Conservation (phyloP, 2,329 filamentous ascomycete genomes). For the Ceratocystis cacaofunesta region DNA sequence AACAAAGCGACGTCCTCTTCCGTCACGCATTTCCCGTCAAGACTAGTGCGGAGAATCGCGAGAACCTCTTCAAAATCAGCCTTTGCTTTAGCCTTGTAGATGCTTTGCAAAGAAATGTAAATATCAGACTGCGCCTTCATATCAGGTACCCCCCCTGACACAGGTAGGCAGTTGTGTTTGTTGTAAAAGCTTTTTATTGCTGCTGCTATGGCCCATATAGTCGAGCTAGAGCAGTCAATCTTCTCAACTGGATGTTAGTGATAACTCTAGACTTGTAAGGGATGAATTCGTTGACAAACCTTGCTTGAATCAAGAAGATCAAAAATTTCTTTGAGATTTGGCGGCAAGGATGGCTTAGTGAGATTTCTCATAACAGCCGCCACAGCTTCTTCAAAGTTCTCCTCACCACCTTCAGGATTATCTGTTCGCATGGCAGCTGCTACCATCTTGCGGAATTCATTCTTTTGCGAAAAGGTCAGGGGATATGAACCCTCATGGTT, state of each 20-base stretch:
- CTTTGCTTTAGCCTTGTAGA: slow-evolving; percentile 82
- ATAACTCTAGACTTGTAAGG: background rate
- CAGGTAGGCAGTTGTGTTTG: slow-evolving; percentile 57
- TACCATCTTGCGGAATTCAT: slow-evolving; percentile 60
- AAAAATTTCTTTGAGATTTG: slow-evolving; percentile 64
- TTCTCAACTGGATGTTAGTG: background rate
- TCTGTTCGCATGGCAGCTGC: slow-evolving; percentile 50
- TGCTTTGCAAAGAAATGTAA: slow-evolving; percentile 78
- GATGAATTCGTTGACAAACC: background rate
- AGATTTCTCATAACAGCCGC: slow-evolving; percentile 81
- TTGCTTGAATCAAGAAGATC: slow-evolving; percentile 11
- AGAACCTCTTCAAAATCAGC: slow-evolving; percentile 64
- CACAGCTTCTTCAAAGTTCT: slow-evolving; percentile 91
- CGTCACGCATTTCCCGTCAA: slow-evolving; percentile 40
- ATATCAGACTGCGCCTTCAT: slow-evolving; percentile 92
- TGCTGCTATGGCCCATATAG: slow-evolving; percentile 77
- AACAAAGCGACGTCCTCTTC: slow-evolving; percentile 72
- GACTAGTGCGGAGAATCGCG: slow-evolving; percentile 39
- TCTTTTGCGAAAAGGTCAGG: slow-evolving; percentile 69
- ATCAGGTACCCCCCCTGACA: slow-evolving; percentile 79
- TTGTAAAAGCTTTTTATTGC: slow-evolving; percentile 66
- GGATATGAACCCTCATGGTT: slow-evolving; percentile 54
- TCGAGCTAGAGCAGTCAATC: background rate
- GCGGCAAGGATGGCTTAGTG: slow-evolving; percentile 50
- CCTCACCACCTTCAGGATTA: slow-evolving; percentile 75